Evolutionary conservation across 139 green algal genomes (phyloP), one percentile per base, ranked within the genome.

Genomic region (Coelastrella sp.): DNA sequence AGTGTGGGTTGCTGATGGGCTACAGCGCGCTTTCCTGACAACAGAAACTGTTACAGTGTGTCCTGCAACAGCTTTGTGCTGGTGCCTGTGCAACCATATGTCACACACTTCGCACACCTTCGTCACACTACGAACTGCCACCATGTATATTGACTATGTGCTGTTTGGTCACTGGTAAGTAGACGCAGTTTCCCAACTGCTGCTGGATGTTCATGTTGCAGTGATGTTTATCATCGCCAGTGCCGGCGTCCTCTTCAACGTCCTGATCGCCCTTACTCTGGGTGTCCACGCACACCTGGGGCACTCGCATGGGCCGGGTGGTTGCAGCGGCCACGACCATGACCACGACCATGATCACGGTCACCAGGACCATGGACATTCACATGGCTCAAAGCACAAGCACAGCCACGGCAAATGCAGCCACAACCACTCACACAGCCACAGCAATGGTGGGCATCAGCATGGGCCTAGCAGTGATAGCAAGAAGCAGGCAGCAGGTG

Each of bases 141-240:
- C 32, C 32, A 47, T 47, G 32, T 47, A n/a, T n/a, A n/a, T n/a
- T n/a, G n/a, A n/a, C 32, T 47, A 47, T 47, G 32, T 47, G 32
- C 32, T 47, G 32, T 47, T 47, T 47, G 32, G 32, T 47, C 32
- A 47, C 32, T 47, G 32, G 32, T 47, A n/a, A n/a, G n/a, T n/a
- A n/a, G n/a, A n/a, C n/a, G n/a, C n/a, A n/a, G n/a, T n/a, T n/a
- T n/a, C n/a, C n/a, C n/a, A n/a, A 47, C 32, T 47, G 32, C 61
- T 71, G 61, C 10, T 71, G 61, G 8, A 19, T 13, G 10, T 13
- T 71, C 61, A 13, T 76, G 73, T 54, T 83, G 71, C 93, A 95
- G 94, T 98, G 16, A 99, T 99, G 97, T 98, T 98, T 90, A 94
- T 98, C 82, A 90, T 99, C 0, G 95, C 97, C 1, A 19, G 91